Base-by-base conservation (phyloP, 306 rosid genomes). In the Senna siamea region DNA sequence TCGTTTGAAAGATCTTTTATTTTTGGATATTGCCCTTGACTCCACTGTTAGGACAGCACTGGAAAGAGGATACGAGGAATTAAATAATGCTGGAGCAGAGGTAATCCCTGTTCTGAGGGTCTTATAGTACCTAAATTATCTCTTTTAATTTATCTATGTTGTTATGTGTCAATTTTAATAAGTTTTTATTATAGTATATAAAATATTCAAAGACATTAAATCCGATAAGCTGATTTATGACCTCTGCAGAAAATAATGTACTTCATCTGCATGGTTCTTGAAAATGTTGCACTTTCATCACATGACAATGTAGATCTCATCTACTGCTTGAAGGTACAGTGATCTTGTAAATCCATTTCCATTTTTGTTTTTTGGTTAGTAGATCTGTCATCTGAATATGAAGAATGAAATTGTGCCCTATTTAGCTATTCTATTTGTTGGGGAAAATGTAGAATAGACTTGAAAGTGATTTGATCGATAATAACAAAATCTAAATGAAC, bases 1-100 rank as follows among this genome's bases (percentile, higher is more conserved):
- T 79, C 99, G 99, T 78, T 81, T 94, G 77, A 94, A 83, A 87
- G 99, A 94, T 87, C 89, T 94, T 76, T 32, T 94, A 78, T 94
- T 94, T 88, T 88, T 94, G 87, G 97, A 94, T 86, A 78, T 89
- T 76, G 96, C 99, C 73, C 99, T 94, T 72, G 99, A 94, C 86
- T 94, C 99, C 74, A 75, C 96, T 0, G 93, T 94, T 74, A 87
- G 99, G 88, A 94, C 97, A 20, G 97, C 97, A 32, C 77, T 89
- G 35, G 99, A 94, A 82, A 94, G 96, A 80, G 91, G 93, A 60
- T 89, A 92, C 2, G 99, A 90, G 87, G 90, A 82, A 72, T 79
- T 94, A 62, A 89, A 84, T 76, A 82, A 85, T 78, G 92, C 97
- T 55, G 90, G 89, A 69, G 95, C 97, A 23, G 95, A 84, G 93